Base-by-base conservation (phyloP, 2,329 filamentous ascomycete genomes). In the Acarospora socialis region DNA sequence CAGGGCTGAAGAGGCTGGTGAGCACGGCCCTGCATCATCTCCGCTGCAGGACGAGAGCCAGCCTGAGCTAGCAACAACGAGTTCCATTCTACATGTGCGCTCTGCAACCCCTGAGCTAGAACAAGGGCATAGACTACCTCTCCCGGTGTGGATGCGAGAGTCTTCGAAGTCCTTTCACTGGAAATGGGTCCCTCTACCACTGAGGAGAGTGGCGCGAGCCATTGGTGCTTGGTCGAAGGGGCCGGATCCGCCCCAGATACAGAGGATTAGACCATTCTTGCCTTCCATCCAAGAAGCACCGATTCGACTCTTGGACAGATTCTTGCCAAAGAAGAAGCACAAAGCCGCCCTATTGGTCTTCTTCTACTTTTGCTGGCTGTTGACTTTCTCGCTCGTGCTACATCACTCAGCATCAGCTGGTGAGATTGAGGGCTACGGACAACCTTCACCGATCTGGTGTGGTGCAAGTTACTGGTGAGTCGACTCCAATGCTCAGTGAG, bases 131-230 rank as follows among this genome's bases (percentile, higher is more conserved):
- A 28, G 20, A 30, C 32, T 29, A 2, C 44, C 46, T 8, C 43
- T 64, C 14, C 61, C 61, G 21, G 50, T 64, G 33, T 65, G 61
- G 61, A 42, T 65, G 35, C 53, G 52, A 34, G 60, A 64, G 39
- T 60, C 59, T 6, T 61, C 59, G 32, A 57, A 55, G 32, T 56
- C 57, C 3, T 62, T 61, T 38, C 57, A 50, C 40, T 64, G 56
- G 55, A 49, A 49, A 43, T 65, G 61, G 61, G 53, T 65, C 4
- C 61, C 61, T 3, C 40, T 61, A 10, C 56, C 57, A 1, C 28
- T 64, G 12, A 49, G 61, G 29, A 61, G 61, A 33, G 56, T 51
- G 27, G 58, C 48, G 26, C 52, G 60, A 27, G 52, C 57, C 12
- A 54, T 56, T 12, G 53, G 50, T 13, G 50, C 49, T 27, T 66